Evolutionary conservation across 768 basidiomycete genomes (phyloP).

Genomic region (Boletus subparvulus): DNA sequence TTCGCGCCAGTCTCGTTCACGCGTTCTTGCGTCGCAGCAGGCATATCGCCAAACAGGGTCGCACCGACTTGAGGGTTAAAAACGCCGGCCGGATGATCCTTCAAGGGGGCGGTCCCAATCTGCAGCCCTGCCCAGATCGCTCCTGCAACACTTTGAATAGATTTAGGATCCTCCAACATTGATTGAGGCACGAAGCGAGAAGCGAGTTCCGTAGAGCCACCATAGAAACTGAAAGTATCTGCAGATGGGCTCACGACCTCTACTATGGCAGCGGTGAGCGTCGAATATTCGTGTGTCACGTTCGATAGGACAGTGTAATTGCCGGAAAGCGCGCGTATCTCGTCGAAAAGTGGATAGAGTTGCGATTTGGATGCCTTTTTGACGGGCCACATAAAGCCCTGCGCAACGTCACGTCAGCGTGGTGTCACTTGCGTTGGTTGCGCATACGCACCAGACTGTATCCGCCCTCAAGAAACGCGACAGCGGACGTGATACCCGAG

Average conservation of each 20-base stretch:
- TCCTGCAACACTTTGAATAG: slow-evolving; percentile 9
- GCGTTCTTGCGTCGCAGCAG: slow-evolving; percentile 4
- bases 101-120: background rate
- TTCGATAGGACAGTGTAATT: slow-evolving; percentile 14
- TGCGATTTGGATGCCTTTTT: background rate
- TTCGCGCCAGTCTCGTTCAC: slow-evolving; percentile 19
- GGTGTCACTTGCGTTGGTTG: background rate
- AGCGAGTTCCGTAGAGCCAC: slow-evolving; percentile 4
- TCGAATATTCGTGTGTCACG: slow-evolving; percentile 12
- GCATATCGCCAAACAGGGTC: background rate
- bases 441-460: background rate
- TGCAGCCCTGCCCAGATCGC: slow-evolving; percentile 12
- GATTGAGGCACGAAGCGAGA: slow-evolving; percentile 19
- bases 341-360: slow-evolving; percentile 15
- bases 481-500: no score
- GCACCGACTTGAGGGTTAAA: background rate
- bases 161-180: slow-evolving; percentile 1
- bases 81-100: background rate
- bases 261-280: slow-evolving; percentile 6
- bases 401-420: background rate
- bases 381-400: background rate
- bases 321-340: slow-evolving; percentile 7
- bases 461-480: no score
- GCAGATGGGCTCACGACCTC: slow-evolving; percentile 4
- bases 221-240: slow-evolving; percentile 9